Conservation (phyloP, 1,284 basidiomycete species). For the Peniophora sp. region DNA sequence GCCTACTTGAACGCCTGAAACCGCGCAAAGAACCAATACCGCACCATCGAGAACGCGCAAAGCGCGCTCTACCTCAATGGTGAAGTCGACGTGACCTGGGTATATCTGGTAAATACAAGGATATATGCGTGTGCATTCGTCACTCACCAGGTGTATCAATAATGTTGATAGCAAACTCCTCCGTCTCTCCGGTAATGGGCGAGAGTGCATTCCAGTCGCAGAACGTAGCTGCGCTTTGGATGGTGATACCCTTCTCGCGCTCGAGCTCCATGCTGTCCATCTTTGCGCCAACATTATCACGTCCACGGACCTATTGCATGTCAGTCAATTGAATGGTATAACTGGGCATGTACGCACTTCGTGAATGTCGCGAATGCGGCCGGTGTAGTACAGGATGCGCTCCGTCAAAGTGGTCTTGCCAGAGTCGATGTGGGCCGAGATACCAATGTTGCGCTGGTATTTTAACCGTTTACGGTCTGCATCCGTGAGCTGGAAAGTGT, state of each 20-base stretch:
- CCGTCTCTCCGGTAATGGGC: constrained; percentile 54
- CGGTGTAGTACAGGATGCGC: constrained; percentile 94
- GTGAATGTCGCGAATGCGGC: constrained; percentile 93
- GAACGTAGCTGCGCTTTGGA: constrained; percentile 97
- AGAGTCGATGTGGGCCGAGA: constrained; percentile 93
- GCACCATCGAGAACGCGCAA: constrained; percentile 96
- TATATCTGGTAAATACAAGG: constrained; percentile 1
- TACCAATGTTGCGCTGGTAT: constrained; percentile 76
- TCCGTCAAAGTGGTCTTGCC: constrained; percentile 99
- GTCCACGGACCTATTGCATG: constrained; percentile 66
- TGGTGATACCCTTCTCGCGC: constrained; percentile 98
- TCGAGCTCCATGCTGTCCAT: constrained; percentile 99
- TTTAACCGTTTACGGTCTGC: constrained; percentile 48
- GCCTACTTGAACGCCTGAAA: constrained; percentile 87
- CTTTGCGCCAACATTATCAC: constrained; percentile 95
- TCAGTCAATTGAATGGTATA: not conserved
- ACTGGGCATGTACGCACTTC: constrained; percentile 64
- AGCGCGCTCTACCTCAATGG: constrained; percentile 97
- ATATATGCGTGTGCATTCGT: not conserved
- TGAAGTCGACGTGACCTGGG: constrained; percentile 96
- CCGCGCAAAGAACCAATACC: constrained; percentile 93
- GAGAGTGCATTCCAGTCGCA: constrained; percentile 88
- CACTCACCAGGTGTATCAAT: constrained; percentile 93
- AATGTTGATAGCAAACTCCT: constrained; percentile 94
- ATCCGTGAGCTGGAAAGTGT: constrained; percentile 41